Base-by-base conservation (phyloP, 108 stramenopile genomes). In the Pseudonitzschia pungens region DNA sequence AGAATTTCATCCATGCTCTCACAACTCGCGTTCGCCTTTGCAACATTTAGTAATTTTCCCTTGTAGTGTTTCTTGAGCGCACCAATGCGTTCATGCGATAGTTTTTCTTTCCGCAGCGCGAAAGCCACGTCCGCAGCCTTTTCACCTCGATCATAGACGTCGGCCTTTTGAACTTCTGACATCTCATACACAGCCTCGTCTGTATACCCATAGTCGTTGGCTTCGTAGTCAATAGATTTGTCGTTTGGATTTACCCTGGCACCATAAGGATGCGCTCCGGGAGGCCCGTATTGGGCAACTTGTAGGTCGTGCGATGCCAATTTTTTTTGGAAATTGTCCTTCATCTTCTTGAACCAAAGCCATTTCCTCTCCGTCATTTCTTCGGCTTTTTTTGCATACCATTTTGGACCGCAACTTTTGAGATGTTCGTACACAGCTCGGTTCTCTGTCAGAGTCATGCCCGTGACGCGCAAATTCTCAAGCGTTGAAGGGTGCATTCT, bases 341-440 rank as follows among this genome's bases (percentile, higher is more conserved):
- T 87, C 81, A 87, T 83, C 86, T 84, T 87, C 42, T 82, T 72
- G 62, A 65, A 87, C 83, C 83, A 87, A 43, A 69, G 71, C 81
- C 78, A 84, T 68, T 87, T 87, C 0, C 83, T 58, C 42, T 87
- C 83, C 0, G 81, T 84, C 86, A 87, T 87, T 48, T 77, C 74
- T 56, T 87, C 86, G 16, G 83, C 79, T 73, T 82, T 81, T 58
- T 67, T 72, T 33, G 70, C 77, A 48, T 77, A 70, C 86, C 86
- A 87, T 54, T 73, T 53, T 15, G 86, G 86, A 20, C 83, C 83
- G 31, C 79, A 33, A 18, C 15, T 29, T 57, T 65, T 59, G n/a
- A 87, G 44, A 76, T 87, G 86, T 36, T 72, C 72, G 58, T 87
- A 84, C 0, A 87, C 21, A 41, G 83, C 86, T 29, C 86, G 81